phyloP scores from a whole-genome alignment of 1,284 basidiomycete genomes.

The Cryptococcus hybrid region DNA sequence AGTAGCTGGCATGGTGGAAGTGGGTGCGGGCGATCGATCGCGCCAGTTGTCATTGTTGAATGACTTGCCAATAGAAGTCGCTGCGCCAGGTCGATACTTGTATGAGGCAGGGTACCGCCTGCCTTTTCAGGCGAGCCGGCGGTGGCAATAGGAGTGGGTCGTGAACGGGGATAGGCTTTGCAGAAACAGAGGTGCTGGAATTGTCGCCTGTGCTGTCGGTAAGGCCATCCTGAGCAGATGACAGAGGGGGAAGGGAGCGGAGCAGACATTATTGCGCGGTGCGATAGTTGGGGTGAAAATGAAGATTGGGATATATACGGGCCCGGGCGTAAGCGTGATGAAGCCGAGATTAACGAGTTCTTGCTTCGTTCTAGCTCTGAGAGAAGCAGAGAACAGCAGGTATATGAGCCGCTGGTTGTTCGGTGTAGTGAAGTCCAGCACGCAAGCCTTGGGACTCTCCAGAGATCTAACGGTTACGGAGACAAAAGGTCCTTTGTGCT shows the following conservation, averaged over 20 bases:
- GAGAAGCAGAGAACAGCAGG: no score
- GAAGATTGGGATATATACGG: not conserved
- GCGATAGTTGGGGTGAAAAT: not conserved
- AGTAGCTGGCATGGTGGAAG: not conserved
- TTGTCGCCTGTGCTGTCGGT: not conserved
- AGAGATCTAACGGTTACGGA: not conserved
- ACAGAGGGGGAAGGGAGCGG: conserved; percentile 34
- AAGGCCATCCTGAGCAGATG: not conserved
- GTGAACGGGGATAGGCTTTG: conserved; percentile 33
- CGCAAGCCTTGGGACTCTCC: no score
- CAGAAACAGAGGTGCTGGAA: conserved; percentile 6
- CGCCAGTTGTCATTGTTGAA: conserved; percentile 31
- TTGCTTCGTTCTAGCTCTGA: no score
- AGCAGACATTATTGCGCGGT: conserved; percentile 25
- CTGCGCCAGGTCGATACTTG: conserved; percentile 1
- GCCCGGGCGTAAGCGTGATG: no score
- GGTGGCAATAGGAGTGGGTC: conserved; percentile 32
- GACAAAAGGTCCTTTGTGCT: not conserved
- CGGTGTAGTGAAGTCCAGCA: no score
- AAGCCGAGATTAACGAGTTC: no score
- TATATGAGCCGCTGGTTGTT: no score
- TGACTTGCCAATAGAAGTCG: conserved; percentile 7
- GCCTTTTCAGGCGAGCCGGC: conserved; percentile 12
- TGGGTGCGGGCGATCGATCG: conserved; percentile 12
- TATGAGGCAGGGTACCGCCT: not conserved